Base-by-base conservation (phyloP, 2,329 filamentous ascomycete species). In the Scedosporium minutisporum region DNA sequence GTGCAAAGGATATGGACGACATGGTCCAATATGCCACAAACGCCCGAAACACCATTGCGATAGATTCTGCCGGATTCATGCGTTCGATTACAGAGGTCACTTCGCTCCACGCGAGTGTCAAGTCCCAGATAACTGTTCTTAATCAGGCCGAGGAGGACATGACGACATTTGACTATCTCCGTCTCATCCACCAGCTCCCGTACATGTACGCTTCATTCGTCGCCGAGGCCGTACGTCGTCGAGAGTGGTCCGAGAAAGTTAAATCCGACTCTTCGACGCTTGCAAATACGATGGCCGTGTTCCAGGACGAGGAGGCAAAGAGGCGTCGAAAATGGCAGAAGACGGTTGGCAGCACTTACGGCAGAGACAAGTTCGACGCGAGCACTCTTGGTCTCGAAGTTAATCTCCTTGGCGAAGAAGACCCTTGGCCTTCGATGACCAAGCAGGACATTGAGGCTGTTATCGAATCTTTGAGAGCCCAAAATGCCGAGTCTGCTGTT, bases 191-290 rank as follows among this genome's bases (percentile, higher is more conserved):
- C 53, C 87, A 93, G 65, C 82, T 97, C 33, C 95, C 95, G 0
- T 88, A 89, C 63, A 87, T 96, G 68, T 99, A 97, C 72, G 93
- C 93, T 0, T 93, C 92, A 2, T 89, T 96, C 64, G 78, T 96
- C 21, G 84, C 91, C 3, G 95, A 99, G 74, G 89, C 91, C 16
- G 85, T 97, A 48, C 85, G 90, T 63, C 87, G 95, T 23, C 87
- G 87, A 41, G 93, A 97, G 75, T 99, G 95, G 93, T 86, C 85
- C 12, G 91, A 96, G 61, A 96, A 96, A 74, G 88, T 97, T 73
- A 91, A 89, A 71, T 83, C 85, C 2, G 95, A 97, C 69, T 95
- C 93, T 0, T 87, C 90, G 2, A 91, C 89, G 0, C 77, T 99
- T 27, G 91, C 92, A 27, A 96, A 97, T 72, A 93, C 97, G 71